Evolutionary conservation across 202 grass and related monocot genomes (phyloP), one percentile per base, ranked within the genome.

Genomic region (Bolboschoenoplectus hybrid): DNA sequence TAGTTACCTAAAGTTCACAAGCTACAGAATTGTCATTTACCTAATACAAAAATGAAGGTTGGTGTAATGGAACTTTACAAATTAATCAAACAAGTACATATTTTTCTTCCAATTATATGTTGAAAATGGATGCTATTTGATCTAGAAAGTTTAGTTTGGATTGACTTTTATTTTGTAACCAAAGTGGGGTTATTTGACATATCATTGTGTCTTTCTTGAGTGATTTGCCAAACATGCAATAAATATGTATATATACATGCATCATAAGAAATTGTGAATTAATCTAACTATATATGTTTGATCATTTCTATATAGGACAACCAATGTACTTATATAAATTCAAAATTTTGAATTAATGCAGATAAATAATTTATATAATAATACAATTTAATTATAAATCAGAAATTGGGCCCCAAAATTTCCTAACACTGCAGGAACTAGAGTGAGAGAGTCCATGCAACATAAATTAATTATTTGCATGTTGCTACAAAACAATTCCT

Each of bases 31-130:
- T 82, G 81, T 46, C 62, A 67, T 67, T 11, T 45, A 82, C 81
- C 81, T 82, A 82, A 82, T 82, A 67, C 60, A 70, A 40, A 61
- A 70, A 38, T 52, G 50, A 56, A 26, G 64, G 46, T 84, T 70
- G 81, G 47, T 84, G 81, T 70, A 84, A 84, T 84, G 81, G 81
- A 67, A 68, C 45, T 84, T 84, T 70, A 70, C 36, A 52, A 39
- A 53, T 84, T 82, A 63, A 64, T 82, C 66, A 68, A 26, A 84
- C 47, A 65, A 70, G 47, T 63, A 12, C 32, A 84, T 38, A 56
- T 83, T 62, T 62, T 83, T 83, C 49, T 84, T 70, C 81, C 50
- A 41, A 70, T 56, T 51, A 84, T 43, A 70, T 84, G 63, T 84
- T 69, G 66, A 84, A 67, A 36, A 84, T 70, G 44, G 58, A 58